Conservation (phyloP, 208 protist species). For the Crithidia sp. region DNA sequence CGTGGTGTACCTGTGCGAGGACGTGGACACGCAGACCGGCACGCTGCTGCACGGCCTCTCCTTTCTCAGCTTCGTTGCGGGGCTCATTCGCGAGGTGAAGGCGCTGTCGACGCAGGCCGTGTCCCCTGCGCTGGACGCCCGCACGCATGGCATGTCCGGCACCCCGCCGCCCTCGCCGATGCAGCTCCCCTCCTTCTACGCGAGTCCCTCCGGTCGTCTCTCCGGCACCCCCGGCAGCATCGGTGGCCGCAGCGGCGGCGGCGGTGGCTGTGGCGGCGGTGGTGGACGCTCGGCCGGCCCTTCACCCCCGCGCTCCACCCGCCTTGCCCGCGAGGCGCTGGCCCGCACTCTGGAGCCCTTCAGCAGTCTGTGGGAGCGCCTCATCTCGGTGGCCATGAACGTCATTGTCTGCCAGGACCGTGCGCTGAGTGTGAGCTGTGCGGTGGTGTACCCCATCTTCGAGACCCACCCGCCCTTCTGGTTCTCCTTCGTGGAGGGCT, state of each 20-base stretch:
- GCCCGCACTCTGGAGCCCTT: slow-evolving; percentile 71
- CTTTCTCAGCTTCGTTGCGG: slow-evolving; percentile 81
- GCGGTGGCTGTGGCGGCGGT: slow-evolving; percentile 19
- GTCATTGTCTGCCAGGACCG: slow-evolving; percentile 86
- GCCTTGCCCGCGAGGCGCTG: slow-evolving; percentile 48
- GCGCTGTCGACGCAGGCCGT: slow-evolving; percentile 42
- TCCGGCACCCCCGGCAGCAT: slow-evolving; percentile 44
- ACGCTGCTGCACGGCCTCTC: slow-evolving; percentile 66
- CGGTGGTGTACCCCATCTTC: slow-evolving; percentile 83
- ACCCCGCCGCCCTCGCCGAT: slow-evolving; percentile 57
- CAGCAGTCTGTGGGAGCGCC: slow-evolving; percentile 67
- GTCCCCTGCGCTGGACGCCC: slow-evolving; percentile 27
- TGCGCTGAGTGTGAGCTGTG: slow-evolving; percentile 67
- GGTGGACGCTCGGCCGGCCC: background rate
- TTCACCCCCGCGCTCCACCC: slow-evolving; percentile 27
- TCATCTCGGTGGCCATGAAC: slow-evolving; percentile 81
- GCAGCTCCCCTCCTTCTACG: slow-evolving; percentile 57
- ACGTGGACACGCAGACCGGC: slow-evolving; percentile 58
- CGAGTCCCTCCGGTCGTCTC: slow-evolving; percentile 35
- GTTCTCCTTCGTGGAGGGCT: slow-evolving; percentile 72
- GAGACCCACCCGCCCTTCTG: slow-evolving; percentile 87
- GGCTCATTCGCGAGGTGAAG: slow-evolving; percentile 76
- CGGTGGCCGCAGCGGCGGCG: slow-evolving; percentile 24
- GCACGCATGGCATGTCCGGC: slow-evolving; percentile 15
- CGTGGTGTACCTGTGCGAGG: slow-evolving; percentile 69